Conservation (phyloP, 1,284 basidiomycete species). For the Chiua sp. region DNA sequence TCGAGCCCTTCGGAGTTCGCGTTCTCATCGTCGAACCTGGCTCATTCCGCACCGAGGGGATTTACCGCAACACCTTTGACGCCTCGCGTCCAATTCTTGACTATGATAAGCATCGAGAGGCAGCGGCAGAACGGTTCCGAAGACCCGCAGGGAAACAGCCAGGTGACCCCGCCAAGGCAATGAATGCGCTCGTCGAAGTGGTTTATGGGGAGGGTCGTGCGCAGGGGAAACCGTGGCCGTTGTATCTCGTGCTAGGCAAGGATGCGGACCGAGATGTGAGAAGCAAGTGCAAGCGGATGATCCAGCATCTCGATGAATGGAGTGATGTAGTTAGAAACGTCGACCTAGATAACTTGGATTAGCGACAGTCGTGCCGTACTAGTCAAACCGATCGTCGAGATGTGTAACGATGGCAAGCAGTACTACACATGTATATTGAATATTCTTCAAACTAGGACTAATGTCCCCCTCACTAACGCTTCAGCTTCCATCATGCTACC, state of each 20-base stretch:
- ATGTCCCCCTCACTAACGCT: not conserved
- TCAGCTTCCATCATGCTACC: not conserved
- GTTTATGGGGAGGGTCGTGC: constrained; percentile 52
- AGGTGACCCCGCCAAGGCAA: constrained; percentile 60
- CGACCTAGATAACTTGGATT: constrained; percentile 34
- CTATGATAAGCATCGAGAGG: constrained; percentile 47
- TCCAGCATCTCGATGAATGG: constrained; percentile 51
- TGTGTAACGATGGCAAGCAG: not conserved
- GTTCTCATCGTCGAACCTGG: constrained; percentile 59
- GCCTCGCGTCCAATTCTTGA: constrained; percentile 43
- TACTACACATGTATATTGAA: too few relatives aligned
- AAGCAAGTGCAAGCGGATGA: constrained; percentile 44
- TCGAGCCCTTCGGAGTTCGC: constrained; percentile 57
- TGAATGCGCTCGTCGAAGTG: constrained; percentile 53
- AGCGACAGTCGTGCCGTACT: not conserved
- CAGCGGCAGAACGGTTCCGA: constrained; percentile 31
- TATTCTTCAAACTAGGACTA: too few relatives aligned
- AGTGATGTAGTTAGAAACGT: constrained; percentile 45
- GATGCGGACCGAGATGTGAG: constrained; percentile 51
- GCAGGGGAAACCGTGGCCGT: constrained; percentile 50
- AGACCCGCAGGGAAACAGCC: constrained; percentile 43
- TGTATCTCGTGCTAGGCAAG: constrained; percentile 54
- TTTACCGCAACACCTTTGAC: constrained; percentile 26
- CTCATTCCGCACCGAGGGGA: constrained; percentile 55
- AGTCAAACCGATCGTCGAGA: not conserved